Evolutionary conservation across 2,329 filamentous ascomycete genomes (phyloP), one percentile per base, ranked within the genome.

Genomic region (Trichoderma asperellum): DNA sequence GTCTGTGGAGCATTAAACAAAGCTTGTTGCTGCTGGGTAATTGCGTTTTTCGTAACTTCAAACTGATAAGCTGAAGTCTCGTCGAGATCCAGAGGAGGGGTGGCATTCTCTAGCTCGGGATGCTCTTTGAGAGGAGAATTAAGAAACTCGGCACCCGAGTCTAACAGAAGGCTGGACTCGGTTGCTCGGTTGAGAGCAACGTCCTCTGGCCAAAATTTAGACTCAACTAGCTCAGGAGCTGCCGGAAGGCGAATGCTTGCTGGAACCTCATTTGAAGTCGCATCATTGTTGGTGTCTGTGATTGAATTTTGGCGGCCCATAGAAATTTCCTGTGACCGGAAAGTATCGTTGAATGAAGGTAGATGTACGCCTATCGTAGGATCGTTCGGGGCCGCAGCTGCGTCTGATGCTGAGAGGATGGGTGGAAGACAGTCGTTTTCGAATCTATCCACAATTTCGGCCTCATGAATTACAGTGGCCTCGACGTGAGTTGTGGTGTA

Each of bases 111-210:
- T 24, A 29, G 21, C 6, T 49, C 52, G 16, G 32, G 29, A 47
- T 58, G 53, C 8, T 71, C 72, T 18, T 65, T 63, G 0, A 61
- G 73, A 0, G 74, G 70, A 35, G 78, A 60, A 2, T 60, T 76
- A 12, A 81, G 74, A 60, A 82, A 81, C 21, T 74, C 73, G 4
- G 76, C 74, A 14, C 79, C 79, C 14, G 79, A 77, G 4, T 71
- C 61, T 29, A 75, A 73, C 72, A 78, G 77, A 10, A 69, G 62
- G 27, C 67, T 68, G 10, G 73, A 49, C 14, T 62, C 57, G 6
- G 58, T 62, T 35, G 66, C 66, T 47, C 58, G 47, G 32, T 60
- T 59, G 16, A 57, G 58, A n/a, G 66, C 66, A 37, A 63, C 49
- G 6, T 68, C 57, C 8, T 57, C 52, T 43, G 34, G 37, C 58